Percentiles rank a stretch among this genome's conserved stretches.
phyloP scores from a whole-genome alignment of 441 rosid species.

The Aquilaria agallochum region DNA sequence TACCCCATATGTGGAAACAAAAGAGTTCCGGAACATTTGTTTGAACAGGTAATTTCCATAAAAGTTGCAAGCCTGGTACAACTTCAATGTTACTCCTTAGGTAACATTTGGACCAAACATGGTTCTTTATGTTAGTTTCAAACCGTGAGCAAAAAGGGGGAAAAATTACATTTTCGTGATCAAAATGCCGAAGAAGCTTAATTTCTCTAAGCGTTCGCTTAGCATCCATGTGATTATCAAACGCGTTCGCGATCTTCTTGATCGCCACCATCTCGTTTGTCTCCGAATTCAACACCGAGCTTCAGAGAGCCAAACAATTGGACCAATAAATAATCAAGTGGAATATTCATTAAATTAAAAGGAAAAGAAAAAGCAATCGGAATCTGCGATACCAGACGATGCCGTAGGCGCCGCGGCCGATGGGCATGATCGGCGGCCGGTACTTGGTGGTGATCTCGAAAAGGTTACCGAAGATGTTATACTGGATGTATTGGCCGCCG shows the following conservation, averaged over 20 bases:
- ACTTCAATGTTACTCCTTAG: no score
- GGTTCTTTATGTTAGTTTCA: no score
- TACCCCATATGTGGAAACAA: no score
- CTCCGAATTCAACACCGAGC: slow-evolving; percentile 89
- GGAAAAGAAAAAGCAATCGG: background rate
- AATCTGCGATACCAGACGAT: slow-evolving; percentile 68
- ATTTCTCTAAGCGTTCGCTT: slow-evolving; percentile 99
- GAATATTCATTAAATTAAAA: background rate
- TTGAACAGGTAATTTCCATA: no score
- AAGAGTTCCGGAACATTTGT: no score
- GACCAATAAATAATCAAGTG: background rate
- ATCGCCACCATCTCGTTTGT: slow-evolving; percentile 89
- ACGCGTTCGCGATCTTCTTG: slow-evolving; percentile 94
- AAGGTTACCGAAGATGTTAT: slow-evolving; percentile 73
- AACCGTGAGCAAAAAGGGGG: background rate
- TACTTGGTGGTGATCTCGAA: slow-evolving; percentile 88
- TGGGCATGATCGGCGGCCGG: slow-evolving; percentile 85
- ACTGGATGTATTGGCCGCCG: slow-evolving; percentile 69
- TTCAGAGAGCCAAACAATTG: slow-evolving; percentile 16
- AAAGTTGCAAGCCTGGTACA: no score
- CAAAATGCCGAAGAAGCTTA: slow-evolving; percentile 89
- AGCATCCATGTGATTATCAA: slow-evolving; percentile 94
- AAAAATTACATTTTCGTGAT: slow-evolving; percentile 83
- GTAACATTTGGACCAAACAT: no score
- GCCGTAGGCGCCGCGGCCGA: slow-evolving; percentile 97